phyloP scores from a whole-genome alignment of 768 basidiomycete species.

The Ephemerocybe angulata region DNA sequence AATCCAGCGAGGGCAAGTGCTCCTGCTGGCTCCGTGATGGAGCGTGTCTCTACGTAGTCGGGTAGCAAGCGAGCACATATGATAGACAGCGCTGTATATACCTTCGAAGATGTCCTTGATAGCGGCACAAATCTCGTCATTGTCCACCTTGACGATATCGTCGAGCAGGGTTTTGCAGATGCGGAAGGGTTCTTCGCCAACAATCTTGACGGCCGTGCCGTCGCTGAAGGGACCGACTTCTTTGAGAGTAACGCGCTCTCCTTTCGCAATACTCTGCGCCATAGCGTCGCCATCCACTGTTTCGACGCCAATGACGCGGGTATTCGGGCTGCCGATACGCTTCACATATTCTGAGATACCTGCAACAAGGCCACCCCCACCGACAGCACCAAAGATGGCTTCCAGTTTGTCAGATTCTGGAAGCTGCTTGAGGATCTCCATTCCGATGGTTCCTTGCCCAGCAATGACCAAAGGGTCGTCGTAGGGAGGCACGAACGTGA shows the following conservation, averaged over 20 bases:
- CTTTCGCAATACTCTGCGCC: constrained; percentile 73
- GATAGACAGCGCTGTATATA: constrained; percentile 26
- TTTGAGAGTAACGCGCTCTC: constrained; percentile 74
- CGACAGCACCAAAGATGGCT: constrained; percentile 86
- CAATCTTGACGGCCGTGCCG: constrained; percentile 94
- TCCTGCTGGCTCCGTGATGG: constrained; percentile 94
- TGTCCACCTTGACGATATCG: constrained; percentile 78
- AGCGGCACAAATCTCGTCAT: constrained; percentile 96
- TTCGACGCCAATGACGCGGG: constrained; percentile 86
- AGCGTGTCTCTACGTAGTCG: constrained; percentile 74
- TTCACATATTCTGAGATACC: constrained; percentile 92
- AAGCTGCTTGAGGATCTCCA: constrained; percentile 92
- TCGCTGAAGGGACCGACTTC: constrained; percentile 98
- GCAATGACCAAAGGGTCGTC: constrained; percentile 97
- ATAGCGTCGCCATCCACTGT: constrained; percentile 95
- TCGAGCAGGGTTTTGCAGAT: constrained; percentile 86
- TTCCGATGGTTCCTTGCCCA: constrained; percentile 91
- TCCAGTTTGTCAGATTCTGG: constrained; percentile 72
- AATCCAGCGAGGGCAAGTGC: constrained; percentile 89
- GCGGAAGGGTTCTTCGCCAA: constrained; percentile 92
- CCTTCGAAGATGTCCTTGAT: constrained; percentile 99
- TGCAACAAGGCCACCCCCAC: constrained; percentile 90
- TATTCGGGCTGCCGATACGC: constrained; percentile 81
- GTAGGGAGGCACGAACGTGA: constrained; percentile 93
- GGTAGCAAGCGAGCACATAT: constrained; percentile 2